Evolutionary conservation across 768 basidiomycete species (phyloP).

Genomic region (Boletus reticulatus): DNA sequence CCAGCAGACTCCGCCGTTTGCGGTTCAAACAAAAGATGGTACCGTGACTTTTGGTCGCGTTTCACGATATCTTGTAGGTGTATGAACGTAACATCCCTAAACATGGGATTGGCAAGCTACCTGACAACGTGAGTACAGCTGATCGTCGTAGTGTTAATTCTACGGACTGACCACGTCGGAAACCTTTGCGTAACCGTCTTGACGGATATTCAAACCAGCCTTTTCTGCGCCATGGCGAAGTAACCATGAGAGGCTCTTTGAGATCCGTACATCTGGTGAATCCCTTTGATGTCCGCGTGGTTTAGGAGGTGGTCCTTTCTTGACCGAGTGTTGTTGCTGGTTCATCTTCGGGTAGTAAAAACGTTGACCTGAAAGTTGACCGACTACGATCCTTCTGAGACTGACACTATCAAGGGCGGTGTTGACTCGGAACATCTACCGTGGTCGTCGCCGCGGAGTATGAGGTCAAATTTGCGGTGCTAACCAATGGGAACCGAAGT

Average conservation of each 20-base stretch:
- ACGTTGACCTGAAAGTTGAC: conserved; percentile 2
- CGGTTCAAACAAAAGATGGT: conserved; percentile 54
- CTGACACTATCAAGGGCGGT: not conserved
- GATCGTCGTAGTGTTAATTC: not conserved
- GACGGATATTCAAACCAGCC: conserved; percentile 71
- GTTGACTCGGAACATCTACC: conserved; percentile 9
- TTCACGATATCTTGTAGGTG: conserved; percentile 62
- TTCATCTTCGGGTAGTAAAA: conserved; percentile 7
- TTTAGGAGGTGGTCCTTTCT: conserved; percentile 35
- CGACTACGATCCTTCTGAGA: not conserved
- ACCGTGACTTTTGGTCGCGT: conserved; percentile 65
- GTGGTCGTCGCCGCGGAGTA: not conserved
- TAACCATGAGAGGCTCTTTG: conserved; percentile 88
- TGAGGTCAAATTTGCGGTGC: too few relatives aligned
- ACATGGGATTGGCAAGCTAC: conserved; percentile 69
- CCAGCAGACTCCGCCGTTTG: conserved; percentile 29
- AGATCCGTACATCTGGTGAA: conserved; percentile 63
- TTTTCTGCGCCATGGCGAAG: conserved; percentile 86
- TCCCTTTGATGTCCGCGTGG: conserved; percentile 62
- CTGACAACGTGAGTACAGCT: conserved; percentile 5
- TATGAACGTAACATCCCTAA: conserved; percentile 56
- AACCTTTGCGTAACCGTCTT: conserved; percentile 85
- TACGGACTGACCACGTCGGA: conserved; percentile 72
- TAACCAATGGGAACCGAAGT: too few relatives aligned
- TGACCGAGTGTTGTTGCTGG: conserved; percentile 5